A percentile compares a stretch with the other conserved stretches of the same genome.
Evolutionary conservation across 768 basidiomycete species (phyloP).

Genomic region (Tylopilus cervinicoccineus): DNA sequence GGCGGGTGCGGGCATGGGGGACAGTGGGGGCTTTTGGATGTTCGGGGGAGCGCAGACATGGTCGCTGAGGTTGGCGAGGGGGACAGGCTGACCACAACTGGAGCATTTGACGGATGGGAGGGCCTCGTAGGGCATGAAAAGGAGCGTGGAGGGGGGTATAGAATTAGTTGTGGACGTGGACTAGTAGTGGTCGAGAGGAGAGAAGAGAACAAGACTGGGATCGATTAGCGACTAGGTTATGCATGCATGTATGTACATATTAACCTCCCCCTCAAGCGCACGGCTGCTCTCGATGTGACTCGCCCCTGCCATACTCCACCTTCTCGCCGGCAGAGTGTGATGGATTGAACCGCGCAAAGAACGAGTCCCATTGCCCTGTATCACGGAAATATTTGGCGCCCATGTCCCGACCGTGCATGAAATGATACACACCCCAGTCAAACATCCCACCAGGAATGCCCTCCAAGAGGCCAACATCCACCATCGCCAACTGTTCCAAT

Average conservation of each 20-base stretch:
- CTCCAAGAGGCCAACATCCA: slow-evolving; percentile 67
- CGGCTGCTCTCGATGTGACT: neutral
- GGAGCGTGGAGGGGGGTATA: slow-evolving; percentile 22
- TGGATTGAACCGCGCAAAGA: slow-evolving; percentile 59
- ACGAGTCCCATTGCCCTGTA: slow-evolving; percentile 78
- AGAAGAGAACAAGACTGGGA: neutral
- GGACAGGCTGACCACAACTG: slow-evolving; percentile 65
- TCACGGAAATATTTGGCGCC: neutral
- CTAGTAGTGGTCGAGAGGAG: slow-evolving; percentile 4
- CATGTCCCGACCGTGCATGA: neutral
- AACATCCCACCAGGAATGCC: slow-evolving; percentile 84
- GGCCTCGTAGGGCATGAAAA: slow-evolving; percentile 43
- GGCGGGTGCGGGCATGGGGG: slow-evolving; percentile 39
- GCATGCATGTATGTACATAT: slow-evolving; percentile 21
- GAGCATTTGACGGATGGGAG: slow-evolving; percentile 86
- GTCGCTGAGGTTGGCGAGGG: slow-evolving; percentile 68
- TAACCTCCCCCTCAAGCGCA: neutral
- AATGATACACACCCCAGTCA: slow-evolving; percentile 68
- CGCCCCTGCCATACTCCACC: neutral
- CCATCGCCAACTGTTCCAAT: slow-evolving; percentile 61
- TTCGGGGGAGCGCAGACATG: slow-evolving; percentile 63
- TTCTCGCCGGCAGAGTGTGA: slow-evolving; percentile 6
- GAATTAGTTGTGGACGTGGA: slow-evolving; percentile 18
- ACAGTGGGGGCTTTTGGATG: slow-evolving; percentile 31
- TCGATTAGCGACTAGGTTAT: slow-evolving; percentile 11